Percentiles rank a stretch among this genome's conserved stretches.
Evolutionary conservation across 257 asterid genomes (phyloP).

Genomic region (Pogostemon cablin): DNA sequence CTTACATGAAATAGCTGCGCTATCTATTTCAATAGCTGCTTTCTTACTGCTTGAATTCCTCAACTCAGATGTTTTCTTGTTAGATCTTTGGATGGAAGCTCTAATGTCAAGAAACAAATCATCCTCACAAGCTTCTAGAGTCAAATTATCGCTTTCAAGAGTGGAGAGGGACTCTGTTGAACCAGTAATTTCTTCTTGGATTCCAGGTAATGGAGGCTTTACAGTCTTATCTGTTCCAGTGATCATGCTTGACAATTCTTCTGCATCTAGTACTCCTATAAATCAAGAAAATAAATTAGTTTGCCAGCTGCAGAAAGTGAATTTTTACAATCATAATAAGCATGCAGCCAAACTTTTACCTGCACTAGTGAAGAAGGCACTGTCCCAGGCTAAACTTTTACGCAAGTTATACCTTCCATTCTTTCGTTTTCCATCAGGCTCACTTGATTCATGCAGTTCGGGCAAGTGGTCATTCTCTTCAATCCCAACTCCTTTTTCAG

Average conservation of each 20-base stretch:
- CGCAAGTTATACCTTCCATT: constrained; percentile 79
- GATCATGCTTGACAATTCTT: constrained; percentile 78
- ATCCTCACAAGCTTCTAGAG: constrained; percentile 67
- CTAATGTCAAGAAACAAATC: constrained; percentile 91
- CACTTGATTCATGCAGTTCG: constrained; percentile 55
- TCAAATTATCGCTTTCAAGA: constrained; percentile 68
- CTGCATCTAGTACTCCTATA: constrained; percentile 84
- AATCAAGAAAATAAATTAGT: constrained; percentile 1
- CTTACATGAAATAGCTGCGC: constrained; percentile 60
- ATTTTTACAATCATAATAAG: not conserved
- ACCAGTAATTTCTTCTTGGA: constrained; percentile 72
- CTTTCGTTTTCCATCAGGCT: constrained; percentile 49
- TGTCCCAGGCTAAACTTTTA: constrained; percentile 96
- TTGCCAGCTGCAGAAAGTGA: constrained; percentile 17
- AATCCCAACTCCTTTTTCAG: constrained; percentile 40
- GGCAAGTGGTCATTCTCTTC: constrained; percentile 46
- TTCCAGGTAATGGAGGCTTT: constrained; percentile 54
- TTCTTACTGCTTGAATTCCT: constrained; percentile 39
- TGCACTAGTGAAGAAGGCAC: constrained; percentile 91
- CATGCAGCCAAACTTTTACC: constrained; percentile 45
- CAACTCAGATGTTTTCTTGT: constrained; percentile 45
- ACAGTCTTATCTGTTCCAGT: constrained; percentile 53
- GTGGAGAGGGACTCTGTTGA: constrained; percentile 84
- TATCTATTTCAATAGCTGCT: constrained; percentile 39
- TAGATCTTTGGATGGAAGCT: constrained; percentile 97